Base-by-base conservation (phyloP, 2,329 filamentous ascomycete genomes). In the Pleoardoris graminearum region DNA sequence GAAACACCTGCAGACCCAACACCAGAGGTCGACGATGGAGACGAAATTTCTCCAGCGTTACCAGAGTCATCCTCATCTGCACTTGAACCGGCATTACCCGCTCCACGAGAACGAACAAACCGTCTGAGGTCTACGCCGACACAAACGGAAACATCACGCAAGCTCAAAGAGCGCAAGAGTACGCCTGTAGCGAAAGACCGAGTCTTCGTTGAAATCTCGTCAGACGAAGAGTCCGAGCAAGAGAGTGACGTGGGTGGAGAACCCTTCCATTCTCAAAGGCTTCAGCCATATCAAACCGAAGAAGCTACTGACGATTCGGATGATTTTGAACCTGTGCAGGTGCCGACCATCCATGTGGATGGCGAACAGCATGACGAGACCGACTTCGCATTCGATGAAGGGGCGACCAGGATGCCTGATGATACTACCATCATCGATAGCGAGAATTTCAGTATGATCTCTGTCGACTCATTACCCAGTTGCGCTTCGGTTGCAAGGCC, bases 381-480 rank as follows among this genome's bases (percentile, higher is more conserved):
- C 25, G 51, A 62, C 10, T 68, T 62, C 53, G 63, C 59, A 1
- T 66, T 69, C 46, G 66, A 72, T 10, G 66, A 70, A 54, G 65
- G 64, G n/a, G 56, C 63, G 0, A 71, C 67, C 3, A 61, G 68
- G 12, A 66, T 68, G 63, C 66, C 62, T 3, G 77, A 77, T 19
- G 77, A 80, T 33, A 71, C 73, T 8, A 80, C 77, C 0, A 67
- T 79, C n/a, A 63, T 76, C 7, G 70, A 77, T 37, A 79, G 77
- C 54, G 78, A 80, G 57, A 77, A 76, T 48, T 80, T 81, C 61
- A 81, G 76, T 51, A 79, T 81, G 74, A 71, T 81, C 1, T 79
- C 77, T 2, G 66, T 79, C 10, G 75, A 79, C 30, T 79, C 77
- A 1, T 58, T 81, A 27, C 73, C 73, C 25, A 73, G 69, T 36